phyloP scores from a whole-genome alignment of 148 eudicot species.

The Suaeda aralocaspica region DNA sequence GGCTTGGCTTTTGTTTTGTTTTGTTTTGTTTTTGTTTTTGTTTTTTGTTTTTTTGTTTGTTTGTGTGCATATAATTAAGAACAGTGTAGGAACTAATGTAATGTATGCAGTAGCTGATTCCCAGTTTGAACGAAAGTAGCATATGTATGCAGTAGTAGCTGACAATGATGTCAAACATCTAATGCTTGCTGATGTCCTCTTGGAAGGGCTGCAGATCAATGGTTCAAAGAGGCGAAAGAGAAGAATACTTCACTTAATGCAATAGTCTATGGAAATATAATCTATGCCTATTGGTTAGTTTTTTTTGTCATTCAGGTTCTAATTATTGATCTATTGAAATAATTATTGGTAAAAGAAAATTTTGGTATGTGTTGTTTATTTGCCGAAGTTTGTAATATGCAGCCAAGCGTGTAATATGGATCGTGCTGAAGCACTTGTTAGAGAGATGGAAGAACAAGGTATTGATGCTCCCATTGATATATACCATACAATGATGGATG shows the following conservation, averaged over 20 bases:
- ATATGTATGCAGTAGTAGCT: background rate
- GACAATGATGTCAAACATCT: conserved; percentile 21
- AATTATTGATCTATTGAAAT: background rate
- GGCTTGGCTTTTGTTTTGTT: too few relatives aligned
- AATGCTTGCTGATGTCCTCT: conserved; percentile 33
- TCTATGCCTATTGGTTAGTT: conserved; percentile 83
- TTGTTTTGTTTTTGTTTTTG: too few relatives aligned
- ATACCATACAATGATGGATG: conserved; percentile 99
- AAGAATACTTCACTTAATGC: conserved; percentile 58
- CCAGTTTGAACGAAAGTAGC: too few relatives aligned
- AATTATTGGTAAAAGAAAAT: background rate
- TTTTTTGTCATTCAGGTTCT: background rate
- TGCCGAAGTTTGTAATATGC: conserved; percentile 18
- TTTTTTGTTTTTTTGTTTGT: too few relatives aligned
- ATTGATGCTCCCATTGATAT: conserved; percentile 91
- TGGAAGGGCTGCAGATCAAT: conserved; percentile 94
- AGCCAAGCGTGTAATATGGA: conserved; percentile 77
- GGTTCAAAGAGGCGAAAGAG: conserved; percentile 94
- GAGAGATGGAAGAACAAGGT: conserved; percentile 99
- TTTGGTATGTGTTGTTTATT: background rate
- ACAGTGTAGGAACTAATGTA: too few relatives aligned
- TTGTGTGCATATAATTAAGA: too few relatives aligned
- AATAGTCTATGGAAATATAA: conserved; percentile 79
- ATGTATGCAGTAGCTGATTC: too few relatives aligned
- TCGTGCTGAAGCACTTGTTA: conserved; percentile 85